Conservation (phyloP, 768 basidiomycete genomes). For the Lactarius deliciosus region DNA sequence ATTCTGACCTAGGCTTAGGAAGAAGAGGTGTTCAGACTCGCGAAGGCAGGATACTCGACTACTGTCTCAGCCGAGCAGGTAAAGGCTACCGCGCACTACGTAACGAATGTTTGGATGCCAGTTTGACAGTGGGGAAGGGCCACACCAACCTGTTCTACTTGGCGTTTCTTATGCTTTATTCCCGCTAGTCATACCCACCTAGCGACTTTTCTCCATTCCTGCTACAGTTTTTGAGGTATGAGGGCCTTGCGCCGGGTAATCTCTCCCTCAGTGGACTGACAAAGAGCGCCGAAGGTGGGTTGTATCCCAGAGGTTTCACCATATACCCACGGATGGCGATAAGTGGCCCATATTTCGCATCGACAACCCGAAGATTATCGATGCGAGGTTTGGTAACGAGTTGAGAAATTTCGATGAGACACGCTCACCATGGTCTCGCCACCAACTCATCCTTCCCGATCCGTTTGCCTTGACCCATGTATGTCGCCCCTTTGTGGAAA, state of each 20-base stretch:
- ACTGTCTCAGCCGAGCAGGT: constrained; percentile 14
- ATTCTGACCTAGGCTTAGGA: constrained; percentile 15
- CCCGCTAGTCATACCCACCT: background rate
- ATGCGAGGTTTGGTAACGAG: constrained; percentile 9
- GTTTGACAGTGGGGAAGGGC: constrained; percentile 14
- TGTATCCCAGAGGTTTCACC: constrained; percentile 22
- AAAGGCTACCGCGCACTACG: constrained; percentile 16
- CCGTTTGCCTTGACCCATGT: constrained; percentile 27
- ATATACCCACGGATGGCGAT: background rate
- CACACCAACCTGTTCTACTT: constrained; percentile 15
- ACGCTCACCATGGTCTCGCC: constrained; percentile 21
- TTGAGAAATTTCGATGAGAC: constrained; percentile 14
- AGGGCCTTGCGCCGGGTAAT: background rate
- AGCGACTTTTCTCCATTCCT: constrained; percentile 19
- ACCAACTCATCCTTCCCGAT: constrained; percentile 29
- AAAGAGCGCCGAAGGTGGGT: constrained; percentile 19
- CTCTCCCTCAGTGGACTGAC: background rate
- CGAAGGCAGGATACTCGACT: constrained; percentile 1
- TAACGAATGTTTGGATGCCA: constrained; percentile 16
- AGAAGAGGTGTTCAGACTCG: constrained; percentile 16
- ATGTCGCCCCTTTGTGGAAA: background rate
- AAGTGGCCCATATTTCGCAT: constrained; percentile 23
- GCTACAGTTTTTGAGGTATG: constrained; percentile 26
- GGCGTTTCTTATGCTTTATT: constrained; percentile 21
- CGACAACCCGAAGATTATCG: constrained; percentile 2